Conservation (phyloP, 805 yeast species). For the Yarrowia sp. region DNA sequence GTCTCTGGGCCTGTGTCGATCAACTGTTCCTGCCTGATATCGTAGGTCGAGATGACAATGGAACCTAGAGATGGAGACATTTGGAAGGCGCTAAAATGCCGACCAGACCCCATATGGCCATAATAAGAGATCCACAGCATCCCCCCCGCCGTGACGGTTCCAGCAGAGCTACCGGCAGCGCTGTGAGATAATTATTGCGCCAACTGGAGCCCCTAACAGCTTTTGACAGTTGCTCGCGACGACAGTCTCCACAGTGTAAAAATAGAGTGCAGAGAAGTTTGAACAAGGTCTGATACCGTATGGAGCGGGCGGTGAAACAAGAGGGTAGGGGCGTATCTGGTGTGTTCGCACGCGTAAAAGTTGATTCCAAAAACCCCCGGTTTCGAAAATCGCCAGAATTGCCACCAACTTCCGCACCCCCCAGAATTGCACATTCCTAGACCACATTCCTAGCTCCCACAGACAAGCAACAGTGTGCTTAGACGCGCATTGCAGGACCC, state of each 20-base stretch:
- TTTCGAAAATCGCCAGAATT: background rate
- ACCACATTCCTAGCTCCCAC: slow-evolving; percentile 10
- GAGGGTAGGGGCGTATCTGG: too few relatives aligned
- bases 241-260: too few relatives aligned
- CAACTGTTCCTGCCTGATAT: background rate
- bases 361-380: background rate
- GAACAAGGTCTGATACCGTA: too few relatives aligned
- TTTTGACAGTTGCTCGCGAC: background rate
- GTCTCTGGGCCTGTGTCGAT: background rate
- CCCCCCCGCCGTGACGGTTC: background rate
- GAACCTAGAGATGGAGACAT: background rate
- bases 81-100: background rate
- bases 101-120: background rate
- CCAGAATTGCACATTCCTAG: slow-evolving; percentile 10
- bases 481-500: slow-evolving; percentile 14
- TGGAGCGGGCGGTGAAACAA: too few relatives aligned
- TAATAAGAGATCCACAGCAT: background rate
- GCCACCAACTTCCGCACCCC: background rate
- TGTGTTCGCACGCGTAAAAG: background rate
- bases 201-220: background rate
- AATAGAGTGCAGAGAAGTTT: background rate
- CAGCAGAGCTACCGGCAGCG: background rate
- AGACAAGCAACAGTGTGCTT: slow-evolving; percentile 8
- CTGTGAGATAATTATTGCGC: background rate
- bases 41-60: slow-evolving; percentile 15